phyloP scores from a whole-genome alignment of 2,329 filamentous ascomycete genomes.

The Colletotrichum somersetense region DNA sequence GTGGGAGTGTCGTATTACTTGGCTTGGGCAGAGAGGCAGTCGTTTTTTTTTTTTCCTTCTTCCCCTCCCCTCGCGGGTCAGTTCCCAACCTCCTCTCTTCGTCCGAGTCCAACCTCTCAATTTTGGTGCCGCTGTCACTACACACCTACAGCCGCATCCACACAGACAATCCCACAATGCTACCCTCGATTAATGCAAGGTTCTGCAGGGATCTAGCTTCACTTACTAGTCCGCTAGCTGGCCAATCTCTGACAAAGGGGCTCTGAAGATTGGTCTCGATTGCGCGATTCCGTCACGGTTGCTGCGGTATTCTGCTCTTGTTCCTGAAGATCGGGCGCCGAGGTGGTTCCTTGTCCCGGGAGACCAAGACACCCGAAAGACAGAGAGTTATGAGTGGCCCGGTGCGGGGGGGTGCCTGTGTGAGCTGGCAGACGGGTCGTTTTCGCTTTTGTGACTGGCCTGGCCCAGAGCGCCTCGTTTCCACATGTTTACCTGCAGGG shows the following conservation, averaged over 20 bases:
- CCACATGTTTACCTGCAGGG: constrained; percentile 41
- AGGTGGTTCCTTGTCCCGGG: constrained; percentile 6
- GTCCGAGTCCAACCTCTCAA: constrained; percentile 39
- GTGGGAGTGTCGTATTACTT: constrained; percentile 32
- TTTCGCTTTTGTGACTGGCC: constrained; percentile 27
- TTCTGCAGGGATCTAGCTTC: constrained; percentile 38
- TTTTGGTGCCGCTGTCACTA: constrained; percentile 37
- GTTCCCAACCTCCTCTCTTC: constrained; percentile 39
- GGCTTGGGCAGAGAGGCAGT: constrained; percentile 30
- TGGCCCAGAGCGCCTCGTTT: constrained; percentile 31
- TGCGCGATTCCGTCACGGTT: constrained; percentile 23
- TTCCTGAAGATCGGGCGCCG: constrained; percentile 41
- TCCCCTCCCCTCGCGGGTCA: constrained; percentile 13
- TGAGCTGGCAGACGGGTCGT: constrained; percentile 38
- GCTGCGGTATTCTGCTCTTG: constrained; percentile 11
- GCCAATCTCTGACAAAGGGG: constrained; percentile 15
- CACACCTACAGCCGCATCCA: constrained; percentile 26
- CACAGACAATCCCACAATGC: constrained; percentile 37
- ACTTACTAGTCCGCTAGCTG: constrained; percentile 15
- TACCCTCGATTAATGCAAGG: constrained; percentile 33
- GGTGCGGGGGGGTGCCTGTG: constrained; percentile 41
- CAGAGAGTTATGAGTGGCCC: constrained; percentile 19
- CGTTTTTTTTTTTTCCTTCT: constrained; percentile 22
- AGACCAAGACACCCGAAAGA: constrained; percentile 20
- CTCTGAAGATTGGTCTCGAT: constrained; percentile 19